Conservation (phyloP, 768 basidiomycete species). For the Gymnopilus junonius region DNA sequence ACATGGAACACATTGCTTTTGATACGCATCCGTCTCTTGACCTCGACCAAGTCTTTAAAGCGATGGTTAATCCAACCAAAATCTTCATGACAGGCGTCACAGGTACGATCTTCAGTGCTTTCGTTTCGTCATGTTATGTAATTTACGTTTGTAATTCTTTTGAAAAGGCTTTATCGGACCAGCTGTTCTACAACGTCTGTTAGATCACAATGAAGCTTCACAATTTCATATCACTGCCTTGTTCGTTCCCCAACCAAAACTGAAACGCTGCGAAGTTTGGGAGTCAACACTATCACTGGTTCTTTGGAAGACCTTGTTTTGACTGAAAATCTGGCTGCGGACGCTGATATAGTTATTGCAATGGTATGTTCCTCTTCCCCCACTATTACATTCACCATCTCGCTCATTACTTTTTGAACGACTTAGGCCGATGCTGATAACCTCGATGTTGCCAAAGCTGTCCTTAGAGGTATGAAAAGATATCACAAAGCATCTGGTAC, state of each 20-base stretch:
- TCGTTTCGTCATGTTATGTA: too few relatives aligned
- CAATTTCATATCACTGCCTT: too few relatives aligned
- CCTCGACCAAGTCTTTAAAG: too few relatives aligned
- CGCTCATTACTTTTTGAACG: background rate
- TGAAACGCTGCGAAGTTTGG: conserved; percentile 38
- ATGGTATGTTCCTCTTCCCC: conserved; percentile 33
- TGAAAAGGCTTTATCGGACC: background rate
- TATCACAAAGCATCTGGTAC: conserved; percentile 44
- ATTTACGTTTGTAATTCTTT: background rate
- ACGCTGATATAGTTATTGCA: conserved; percentile 49
- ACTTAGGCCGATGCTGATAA: conserved; percentile 48
- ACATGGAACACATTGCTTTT: too few relatives aligned
- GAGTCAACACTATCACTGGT: conserved; percentile 44
- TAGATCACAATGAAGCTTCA: too few relatives aligned
- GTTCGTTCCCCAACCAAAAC: conserved; percentile 49
- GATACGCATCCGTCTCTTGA: too few relatives aligned
- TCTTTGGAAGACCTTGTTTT: conserved; percentile 47
- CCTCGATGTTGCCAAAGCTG: conserved; percentile 44
- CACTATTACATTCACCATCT: background rate
- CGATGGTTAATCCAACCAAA: too few relatives aligned
- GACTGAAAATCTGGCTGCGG: conserved; percentile 46
- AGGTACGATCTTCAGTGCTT: background rate
- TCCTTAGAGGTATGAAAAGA: conserved; percentile 57
- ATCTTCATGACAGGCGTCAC: background rate
- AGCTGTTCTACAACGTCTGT: background rate